Evolutionary conservation across 495 filamentous ascomycete genomes (phyloP), one percentile per base, ranked within the genome.

Genomic region (Xylaria venustula): DNA sequence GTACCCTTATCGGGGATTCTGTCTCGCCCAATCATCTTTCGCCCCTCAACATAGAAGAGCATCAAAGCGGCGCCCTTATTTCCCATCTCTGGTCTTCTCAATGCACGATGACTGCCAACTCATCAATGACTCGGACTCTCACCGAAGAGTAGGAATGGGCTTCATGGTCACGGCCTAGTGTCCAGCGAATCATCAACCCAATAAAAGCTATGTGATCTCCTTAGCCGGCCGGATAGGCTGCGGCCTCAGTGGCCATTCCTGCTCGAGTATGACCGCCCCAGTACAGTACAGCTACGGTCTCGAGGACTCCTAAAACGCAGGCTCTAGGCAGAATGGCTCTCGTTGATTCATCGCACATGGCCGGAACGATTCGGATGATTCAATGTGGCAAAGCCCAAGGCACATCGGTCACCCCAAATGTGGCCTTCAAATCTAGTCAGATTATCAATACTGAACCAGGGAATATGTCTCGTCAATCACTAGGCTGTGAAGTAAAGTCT

Each of bases 51-150:
- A 23, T 48, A 37, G 20, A 58, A 3, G 20, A 34, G 37, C 41
- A 17, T 52, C 25, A 48, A 32, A 47, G 48, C 50, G 32, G 20
- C 11, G 42, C 41, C 42, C 42, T 54, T 22, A 23, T 54, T 40
- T 44, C 47, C 58, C 28, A 40, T 26, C 49, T 60, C 37, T 28
- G 30, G 5, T 28, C 28, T 54, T 32, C 41, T 34, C 50, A 19
- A 48, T 48, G 58, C n/a, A 28, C 15, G 47, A 54, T 12, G 20
- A 51, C 30, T 48, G 42, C 58, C 58, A 54, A 26, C 58, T 40
- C 30, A 61, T 61, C 58, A 61, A 15, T 1, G n/a, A 41, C 17
- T 8, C 58, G n/a, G 26, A 54, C 40, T 45, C 47, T 60, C 47
- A 60, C 57, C 57, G 57, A 60, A 60, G 17, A 41, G 25, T 25